Base-by-base conservation (phyloP, 2,329 filamentous ascomycete species). In the Exophiala sideris region DNA sequence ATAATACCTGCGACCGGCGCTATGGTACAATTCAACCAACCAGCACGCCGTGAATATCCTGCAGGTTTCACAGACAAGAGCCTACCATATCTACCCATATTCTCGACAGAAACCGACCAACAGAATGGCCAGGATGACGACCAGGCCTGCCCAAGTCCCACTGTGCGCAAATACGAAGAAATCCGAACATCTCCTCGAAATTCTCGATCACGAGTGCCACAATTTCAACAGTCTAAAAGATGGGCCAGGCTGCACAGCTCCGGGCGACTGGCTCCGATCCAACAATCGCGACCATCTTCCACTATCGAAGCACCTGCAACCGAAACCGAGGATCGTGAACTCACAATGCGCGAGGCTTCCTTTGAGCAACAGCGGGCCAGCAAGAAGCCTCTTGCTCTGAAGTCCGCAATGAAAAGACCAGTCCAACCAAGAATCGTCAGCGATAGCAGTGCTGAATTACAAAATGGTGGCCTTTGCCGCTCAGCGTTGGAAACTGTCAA, bases 311-410 rank as follows among this genome's bases (percentile, higher is more conserved):
- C 35, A 29, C 29, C 44, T 29, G 18, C 6, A 10, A n/a, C 9
- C 14, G 45, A 50, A 29, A 7, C 29, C n/a, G 52, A 49, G 5
- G 45, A 45, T n/a, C 48, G 38, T 14, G 32, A 45, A 14, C 36
- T 48, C 10, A 48, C 53, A 12, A 46, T 53, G 32, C 56, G 56
- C 44, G 53, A 54, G 32, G 45, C 36, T 5, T 61, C 53, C n/a
- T 59, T 61, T 21, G 56, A 61, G 12, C 58, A 57, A 50, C 56
- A 61, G 41, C 53, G 56, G n/a, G 52, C 50, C 20, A 29, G 24
- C 24, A 60, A 45, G 36, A 35, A 48, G 14, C 34, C 45, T 16
- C 11, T 49, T 16, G 6, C 18, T 21, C 50, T 20, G 9, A 40
- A 24, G 18, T 16, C 44, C 8, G 16, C 33, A 29, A 20, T 36